Evolutionary conservation across 768 basidiomycete genomes (phyloP), one percentile per base, ranked within the genome.

Genomic region (Hebeloma cylindrosporum): DNA sequence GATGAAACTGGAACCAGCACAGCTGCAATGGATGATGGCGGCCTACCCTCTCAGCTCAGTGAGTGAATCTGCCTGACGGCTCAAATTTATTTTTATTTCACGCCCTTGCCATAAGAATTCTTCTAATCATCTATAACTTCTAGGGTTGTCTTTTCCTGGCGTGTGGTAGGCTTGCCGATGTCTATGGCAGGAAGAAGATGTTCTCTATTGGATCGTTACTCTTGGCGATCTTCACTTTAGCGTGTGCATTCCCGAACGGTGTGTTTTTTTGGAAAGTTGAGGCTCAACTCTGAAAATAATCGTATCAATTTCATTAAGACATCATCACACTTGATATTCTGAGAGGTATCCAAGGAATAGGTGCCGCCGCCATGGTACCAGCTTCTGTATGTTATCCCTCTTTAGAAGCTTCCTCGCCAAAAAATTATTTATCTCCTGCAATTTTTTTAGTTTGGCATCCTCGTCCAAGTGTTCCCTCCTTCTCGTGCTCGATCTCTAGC

Each of bases 91-190:
- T n/a, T n/a, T n/a, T n/a, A n/a, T n/a, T n/a, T n/a, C n/a, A n/a
- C n/a, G n/a, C n/a, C n/a, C n/a, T n/a, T n/a, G n/a, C n/a, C n/a
- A n/a, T n/a, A n/a, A n/a, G n/a, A n/a, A 14, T 21, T 25, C 18
- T 37, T 38, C 21, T 31, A 2, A 13, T n/a, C n/a, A n/a, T n/a
- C n/a, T n/a, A n/a, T n/a, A n/a, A 28, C 6, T 18, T 16, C 32
- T 41, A 88, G 88, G 88, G 84, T 6, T 93, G 90, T 55, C 68
- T 92, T 7, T 74, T 92, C 3, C 71, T 93, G 7, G 74, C 88
- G 9, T 81, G 79, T 18, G 91, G 91, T 0, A 73, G 88, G n/a
- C 62, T 93, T 1, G 88, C 89, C 1, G 91, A 93, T 60, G 64
- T 88, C 2, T 82, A 85, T 51, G 90, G 92, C 1, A 75, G 88